Percentiles rank a stretch among this genome's conserved stretches.
Conservation (phyloP, 2,329 filamentous ascomycete genomes). For the Chaetothyriales sp. region DNA sequence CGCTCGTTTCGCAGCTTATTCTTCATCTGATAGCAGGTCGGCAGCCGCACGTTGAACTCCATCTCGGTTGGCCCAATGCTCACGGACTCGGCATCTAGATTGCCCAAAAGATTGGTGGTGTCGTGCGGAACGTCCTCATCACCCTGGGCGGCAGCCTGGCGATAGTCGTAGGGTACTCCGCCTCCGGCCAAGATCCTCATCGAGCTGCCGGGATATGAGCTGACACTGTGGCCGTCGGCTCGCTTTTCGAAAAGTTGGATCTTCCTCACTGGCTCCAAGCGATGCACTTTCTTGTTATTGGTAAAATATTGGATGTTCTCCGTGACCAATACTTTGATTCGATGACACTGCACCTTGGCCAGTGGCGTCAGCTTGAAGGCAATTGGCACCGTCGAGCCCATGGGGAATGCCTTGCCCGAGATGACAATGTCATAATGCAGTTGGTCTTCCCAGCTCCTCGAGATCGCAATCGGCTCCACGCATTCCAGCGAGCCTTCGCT, state of each 20-base stretch:
- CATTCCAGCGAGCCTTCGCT: conserved; percentile 79
- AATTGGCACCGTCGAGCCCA: conserved; percentile 76
- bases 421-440: conserved; percentile 93
- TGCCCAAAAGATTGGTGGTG: conserved; percentile 60
- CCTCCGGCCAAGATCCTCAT: conserved; percentile 66
- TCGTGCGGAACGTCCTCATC: conserved; percentile 39
- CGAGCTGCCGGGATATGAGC: conserved; percentile 58
- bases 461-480: conserved; percentile 86
- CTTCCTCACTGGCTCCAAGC: conserved; percentile 70
- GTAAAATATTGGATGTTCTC: conserved; percentile 88
- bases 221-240: conserved; percentile 60
- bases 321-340: conserved; percentile 80
- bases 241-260: conserved; percentile 77
- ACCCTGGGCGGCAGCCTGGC: conserved; percentile 41
- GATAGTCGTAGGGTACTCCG: conserved; percentile 52
- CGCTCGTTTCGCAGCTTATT: conserved; percentile 51
- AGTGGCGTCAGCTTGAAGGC: conserved; percentile 86
- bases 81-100: conserved; percentile 59
- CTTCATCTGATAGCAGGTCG: conserved; percentile 71
- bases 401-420: conserved; percentile 83
- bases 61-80: conserved; percentile 74
- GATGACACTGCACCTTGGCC: conserved; percentile 84
- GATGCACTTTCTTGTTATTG: conserved; percentile 66
- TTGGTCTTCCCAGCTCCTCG: conserved; percentile 86
- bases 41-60: conserved; percentile 84